Base-by-base conservation (phyloP, 495 filamentous ascomycete species). In the Penicillium goetzii region DNA sequence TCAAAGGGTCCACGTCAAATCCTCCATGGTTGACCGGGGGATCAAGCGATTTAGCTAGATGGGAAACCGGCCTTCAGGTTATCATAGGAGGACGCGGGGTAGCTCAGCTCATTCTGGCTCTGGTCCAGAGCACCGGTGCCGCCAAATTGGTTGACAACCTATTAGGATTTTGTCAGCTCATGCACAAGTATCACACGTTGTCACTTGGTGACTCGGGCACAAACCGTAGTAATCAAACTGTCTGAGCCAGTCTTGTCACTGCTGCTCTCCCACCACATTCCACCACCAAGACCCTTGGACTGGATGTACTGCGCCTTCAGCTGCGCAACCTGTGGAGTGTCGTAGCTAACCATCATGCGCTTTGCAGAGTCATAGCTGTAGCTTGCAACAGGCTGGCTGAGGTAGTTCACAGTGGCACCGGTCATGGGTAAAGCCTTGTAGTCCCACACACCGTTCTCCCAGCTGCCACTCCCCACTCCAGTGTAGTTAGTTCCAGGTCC, bases 261-360 rank as follows among this genome's bases (percentile, higher is more conserved):
- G 71, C 86, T 90, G 26, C 85, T 87, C 77, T 97, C 93, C 93
- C 93, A 97, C 84, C 91, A 97, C 86, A 97, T 94, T 0, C 84
- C 88, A 14, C 93, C 92, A 4, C 90, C 92, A 9, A 97, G 81
- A 8, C 85, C 83, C 54, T 80, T 81, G 15, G 79, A 59, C 64
- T 77, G 72, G 54, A 97, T 83, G 68, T 90, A 97, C 51, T 77
- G 71, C 1, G 83, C 85, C 78, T 97, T 97, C 57, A 69, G 54
- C 45, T 71, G 68, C 0, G 85, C 87, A 56, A 88, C 84, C 10
- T 75, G 74, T 0, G 85, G 79, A 7, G 82, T 90, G 63, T 97
- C 93, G 72, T 92, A 97, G 60, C 83, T 85, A n/a, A 97, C 77
- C 77, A 96, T 82, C 64, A 88, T 84, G 56, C 76, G 73, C 10